Evolutionary conservation across 441 rosid species (phyloP), one percentile per base, ranked within the genome.

Genomic region (Raphanus hybrid): DNA sequence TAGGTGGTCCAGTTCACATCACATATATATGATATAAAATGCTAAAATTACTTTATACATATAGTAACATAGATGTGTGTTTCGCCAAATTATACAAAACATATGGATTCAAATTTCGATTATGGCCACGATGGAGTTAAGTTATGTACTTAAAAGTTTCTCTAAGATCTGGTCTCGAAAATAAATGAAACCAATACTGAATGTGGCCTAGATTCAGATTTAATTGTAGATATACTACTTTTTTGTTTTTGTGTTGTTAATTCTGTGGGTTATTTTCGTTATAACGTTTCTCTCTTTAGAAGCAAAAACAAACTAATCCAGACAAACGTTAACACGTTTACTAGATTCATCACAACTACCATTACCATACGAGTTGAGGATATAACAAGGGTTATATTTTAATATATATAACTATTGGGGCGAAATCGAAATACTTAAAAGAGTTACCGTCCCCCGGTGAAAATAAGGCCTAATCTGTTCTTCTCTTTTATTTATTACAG

Each of bases 1-100:
- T 37, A 4, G 32, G 77, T 67, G 81, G 77, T 67, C 81, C 70
- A 72, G 41, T 67, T 37, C 37, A 61, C 50, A 78, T 78, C 81
- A 78, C 81, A 78, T 67, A 73, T 68, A 78, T 64, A 58, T 65
- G 72, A 59, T 65, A 57, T 23, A 8, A n/a, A 57, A 43, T 52
- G 64, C 35, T 58, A 35, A 34, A 6, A 37, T 10, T 35, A 15
- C 18, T 35, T 15, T n/a, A 20, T 54, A 50, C 8, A 12, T 9
- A 41, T 12, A 48, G 16, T 48, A 48, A 48, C 16, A 45, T 60
- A 20, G 27, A 41, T 67, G 18, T 54, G 45, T 10, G 54, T 37
- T 70, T 63, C 34, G 55, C 15, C 48, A 6, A 23, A 26, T 26
- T 23, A 35, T 23, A 10, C 54, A 48, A 8, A 60, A 37, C 18